Evolutionary conservation across 129 eudicot species (phyloP).

Genomic region (Centaurea solstitialis): DNA sequence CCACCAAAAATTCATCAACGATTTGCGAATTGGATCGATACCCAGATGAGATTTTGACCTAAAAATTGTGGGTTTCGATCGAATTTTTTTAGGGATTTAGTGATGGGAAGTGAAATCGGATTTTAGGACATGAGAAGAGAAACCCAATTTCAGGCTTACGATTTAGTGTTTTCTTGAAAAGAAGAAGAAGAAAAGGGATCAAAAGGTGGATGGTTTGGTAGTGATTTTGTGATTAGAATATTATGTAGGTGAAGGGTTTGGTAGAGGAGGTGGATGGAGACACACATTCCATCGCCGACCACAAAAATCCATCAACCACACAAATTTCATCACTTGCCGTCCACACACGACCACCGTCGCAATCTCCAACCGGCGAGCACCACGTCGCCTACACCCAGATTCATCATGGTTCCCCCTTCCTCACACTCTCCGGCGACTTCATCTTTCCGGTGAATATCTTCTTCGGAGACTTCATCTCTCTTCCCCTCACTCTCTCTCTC

Average conservation of each 20-base stretch:
- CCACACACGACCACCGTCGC: no score
- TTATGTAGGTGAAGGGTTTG: neutral
- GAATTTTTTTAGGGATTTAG: conserved; percentile 13
- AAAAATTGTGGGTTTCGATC: conserved; percentile 29
- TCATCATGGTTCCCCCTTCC: no score
- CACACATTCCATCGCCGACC: no score
- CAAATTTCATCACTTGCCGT: no score
- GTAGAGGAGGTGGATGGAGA: neutral
- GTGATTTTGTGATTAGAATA: conserved; percentile 16
- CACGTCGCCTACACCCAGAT: no score
- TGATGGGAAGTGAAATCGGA: neutral
- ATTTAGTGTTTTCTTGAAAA: neutral
- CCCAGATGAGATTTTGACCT: conserved; percentile 31
- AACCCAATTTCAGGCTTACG: neutral
- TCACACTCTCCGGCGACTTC: no score
- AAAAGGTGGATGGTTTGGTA: neutral
- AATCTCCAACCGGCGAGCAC: no score
- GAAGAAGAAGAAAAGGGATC: neutral
- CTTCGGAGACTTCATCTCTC: no score
- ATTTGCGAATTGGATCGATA: conserved; percentile 4
- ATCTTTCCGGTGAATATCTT: no score
- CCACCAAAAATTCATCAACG: conserved; percentile 28
- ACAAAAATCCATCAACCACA: no score
- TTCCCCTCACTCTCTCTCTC: no score
- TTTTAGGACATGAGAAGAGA: conserved; percentile 7